These are phyloP conservation scores for Trichosporon sp. DNA, from an alignment of 1,284 basidiomycete species.

Conservation along the genomic window DNA sequence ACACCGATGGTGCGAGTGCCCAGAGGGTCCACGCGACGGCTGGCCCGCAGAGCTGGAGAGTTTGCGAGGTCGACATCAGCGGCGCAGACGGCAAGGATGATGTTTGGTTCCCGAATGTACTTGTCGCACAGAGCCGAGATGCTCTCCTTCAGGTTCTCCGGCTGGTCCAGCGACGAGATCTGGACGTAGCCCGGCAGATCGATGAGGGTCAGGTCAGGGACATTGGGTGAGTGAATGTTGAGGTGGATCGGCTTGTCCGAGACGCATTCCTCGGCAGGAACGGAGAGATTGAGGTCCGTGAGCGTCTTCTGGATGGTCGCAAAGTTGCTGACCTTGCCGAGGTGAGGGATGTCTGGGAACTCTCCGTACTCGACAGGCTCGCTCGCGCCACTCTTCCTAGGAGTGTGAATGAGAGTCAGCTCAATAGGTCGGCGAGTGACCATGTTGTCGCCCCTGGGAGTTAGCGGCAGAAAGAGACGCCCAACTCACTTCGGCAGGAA, in stretches of 20 bases:
- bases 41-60: slow-evolving; percentile 89
- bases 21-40: slow-evolving; percentile 87
- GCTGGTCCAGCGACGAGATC: slow-evolving; percentile 90
- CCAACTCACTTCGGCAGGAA: slow-evolving; percentile 86
- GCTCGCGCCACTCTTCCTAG: slow-evolving; percentile 54
- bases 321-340: slow-evolving; percentile 88
- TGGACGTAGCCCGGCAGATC: slow-evolving; percentile 98
- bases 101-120: slow-evolving; percentile 96
- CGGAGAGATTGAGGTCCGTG: slow-evolving; percentile 90
- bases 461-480: neutral
- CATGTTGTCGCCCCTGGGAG: slow-evolving; percentile 90
- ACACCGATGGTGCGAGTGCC: slow-evolving; percentile 95
- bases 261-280: slow-evolving; percentile 81
- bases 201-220: slow-evolving; percentile 94
- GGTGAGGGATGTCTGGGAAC: slow-evolving; percentile 65
- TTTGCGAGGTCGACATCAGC: slow-evolving; percentile 99
- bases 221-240: slow-evolving; percentile 89
- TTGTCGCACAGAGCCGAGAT: slow-evolving; percentile 85
- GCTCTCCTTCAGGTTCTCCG: slow-evolving; percentile 88
- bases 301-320: slow-evolving; percentile 83
- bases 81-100: slow-evolving; percentile 94
- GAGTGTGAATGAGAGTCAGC: slow-evolving; percentile 90
- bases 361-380: slow-evolving; percentile 82
- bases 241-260: slow-evolving; percentile 95
- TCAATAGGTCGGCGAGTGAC: slow-evolving; percentile 97